Conservation (phyloP, 371 early-diverging fungal species). For the Zopfochytrium polystomum region DNA sequence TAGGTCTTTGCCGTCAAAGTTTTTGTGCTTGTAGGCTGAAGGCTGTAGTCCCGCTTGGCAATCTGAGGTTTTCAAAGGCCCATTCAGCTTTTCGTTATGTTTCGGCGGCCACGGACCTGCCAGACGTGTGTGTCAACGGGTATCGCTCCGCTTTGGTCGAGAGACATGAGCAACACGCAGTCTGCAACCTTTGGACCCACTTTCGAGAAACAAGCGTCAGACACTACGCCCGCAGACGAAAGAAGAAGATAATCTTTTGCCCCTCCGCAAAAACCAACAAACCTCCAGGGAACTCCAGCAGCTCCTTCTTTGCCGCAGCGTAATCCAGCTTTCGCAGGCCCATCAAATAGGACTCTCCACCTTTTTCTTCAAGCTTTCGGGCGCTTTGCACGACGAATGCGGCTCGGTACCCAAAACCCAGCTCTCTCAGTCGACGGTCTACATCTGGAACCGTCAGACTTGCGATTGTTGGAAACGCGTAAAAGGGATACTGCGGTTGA, state of each 20-base stretch:
- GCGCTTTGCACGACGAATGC: constrained; percentile 50
- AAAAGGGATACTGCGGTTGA: constrained; percentile 41
- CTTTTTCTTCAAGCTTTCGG: constrained; percentile 18
- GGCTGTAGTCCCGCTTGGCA: constrained; percentile 72
- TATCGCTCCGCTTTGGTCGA: constrained; percentile 63
- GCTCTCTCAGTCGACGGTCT: constrained; percentile 62
- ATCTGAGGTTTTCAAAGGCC: no score
- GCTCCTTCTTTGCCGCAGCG: constrained; percentile 56
- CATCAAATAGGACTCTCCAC: constrained; percentile 58
- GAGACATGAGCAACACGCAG: constrained; percentile 68
- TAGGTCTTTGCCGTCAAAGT: constrained; percentile 67
- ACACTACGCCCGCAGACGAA: neutral
- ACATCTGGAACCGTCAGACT: constrained; percentile 54
- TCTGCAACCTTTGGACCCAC: constrained; percentile 97
- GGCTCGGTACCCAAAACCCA: constrained; percentile 96
- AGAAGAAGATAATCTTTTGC: neutral
- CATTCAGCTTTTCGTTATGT: no score
- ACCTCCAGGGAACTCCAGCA: constrained; percentile 67
- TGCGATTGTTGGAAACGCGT: constrained; percentile 69
- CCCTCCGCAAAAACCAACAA: neutral
- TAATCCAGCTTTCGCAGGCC: constrained; percentile 56
- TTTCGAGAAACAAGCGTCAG: constrained; percentile 18
- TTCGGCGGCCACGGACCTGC: no score
- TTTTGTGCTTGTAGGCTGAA: constrained; percentile 41
- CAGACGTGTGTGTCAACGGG: constrained; percentile 89